Percentiles rank a stretch among this genome's conserved stretches.
These are phyloP conservation scores for Panellus pusillus DNA, from an alignment of 768 basidiomycete genomes.

Conservation along the genomic window DNA sequence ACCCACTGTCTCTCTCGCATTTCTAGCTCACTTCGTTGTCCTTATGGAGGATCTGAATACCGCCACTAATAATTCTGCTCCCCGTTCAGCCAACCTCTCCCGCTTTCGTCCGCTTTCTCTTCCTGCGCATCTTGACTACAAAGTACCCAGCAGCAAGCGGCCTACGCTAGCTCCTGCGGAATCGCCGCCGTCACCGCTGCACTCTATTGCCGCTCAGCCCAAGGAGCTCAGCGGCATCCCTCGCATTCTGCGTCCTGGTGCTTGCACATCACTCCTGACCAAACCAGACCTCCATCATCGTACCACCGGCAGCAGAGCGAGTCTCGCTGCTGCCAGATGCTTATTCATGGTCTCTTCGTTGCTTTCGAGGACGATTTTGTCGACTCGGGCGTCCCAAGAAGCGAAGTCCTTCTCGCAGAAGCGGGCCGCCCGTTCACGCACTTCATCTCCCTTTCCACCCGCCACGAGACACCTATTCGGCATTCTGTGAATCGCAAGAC, in stretches of 20 bases:
- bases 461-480: neutral
- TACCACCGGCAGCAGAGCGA: constrained; percentile 16
- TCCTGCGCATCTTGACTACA: constrained; percentile 18
- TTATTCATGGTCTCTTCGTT: constrained; percentile 23
- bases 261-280: constrained; percentile 3
- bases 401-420: constrained; percentile 14
- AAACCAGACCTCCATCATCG: neutral
- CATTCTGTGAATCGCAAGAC: constrained; percentile 2
- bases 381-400: constrained; percentile 8
- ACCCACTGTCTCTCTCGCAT: too few relatives aligned
- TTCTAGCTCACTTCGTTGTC: neutral
- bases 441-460: constrained; percentile 20
- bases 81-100: constrained; percentile 8
- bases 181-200: neutral
- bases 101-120: constrained; percentile 20
- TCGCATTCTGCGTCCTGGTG: constrained; percentile 9
- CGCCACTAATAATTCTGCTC: neutral
- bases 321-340: constrained; percentile 23
- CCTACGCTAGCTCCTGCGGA: constrained; percentile 1
- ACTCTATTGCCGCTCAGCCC: neutral
- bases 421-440: constrained; percentile 18
- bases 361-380: constrained; percentile 25
- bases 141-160: neutral
- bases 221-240: constrained; percentile 1
- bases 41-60: constrained; percentile 11